Percentiles rank a stretch among this genome's conserved stretches.
phyloP scores from a whole-genome alignment of 768 basidiomycete genomes.

The Podaxis pistillaris region DNA sequence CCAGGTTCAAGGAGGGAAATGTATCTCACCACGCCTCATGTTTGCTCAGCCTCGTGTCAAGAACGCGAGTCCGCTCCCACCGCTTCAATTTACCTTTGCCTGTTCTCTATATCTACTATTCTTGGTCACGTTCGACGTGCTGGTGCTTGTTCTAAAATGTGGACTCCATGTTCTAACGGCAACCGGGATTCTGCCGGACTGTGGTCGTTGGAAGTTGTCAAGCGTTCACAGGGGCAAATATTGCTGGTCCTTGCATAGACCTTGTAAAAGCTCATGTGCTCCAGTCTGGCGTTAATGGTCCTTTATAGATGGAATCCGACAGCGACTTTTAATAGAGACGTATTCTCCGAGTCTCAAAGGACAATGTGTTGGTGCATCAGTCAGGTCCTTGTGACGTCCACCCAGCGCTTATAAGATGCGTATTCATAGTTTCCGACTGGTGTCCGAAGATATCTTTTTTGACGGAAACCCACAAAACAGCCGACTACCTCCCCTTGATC shows the following conservation, averaged over 20 bases:
- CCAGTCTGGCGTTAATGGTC: neutral
- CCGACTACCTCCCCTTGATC: neutral
- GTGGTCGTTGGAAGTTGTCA: neutral
- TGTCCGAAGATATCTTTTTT: neutral
- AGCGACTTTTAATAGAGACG: neutral
- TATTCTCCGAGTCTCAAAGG: neutral
- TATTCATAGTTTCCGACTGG: slow-evolving; percentile 3
- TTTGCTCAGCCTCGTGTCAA: slow-evolving; percentile 6
- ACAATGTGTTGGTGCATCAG: neutral
- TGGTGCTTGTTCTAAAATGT: neutral
- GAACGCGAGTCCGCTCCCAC: neutral
- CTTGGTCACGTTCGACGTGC: neutral
- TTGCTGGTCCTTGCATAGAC: neutral
- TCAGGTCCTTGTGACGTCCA: neutral
- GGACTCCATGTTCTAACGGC: neutral
- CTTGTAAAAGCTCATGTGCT: neutral
- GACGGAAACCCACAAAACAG: neutral
- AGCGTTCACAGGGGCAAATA: neutral
- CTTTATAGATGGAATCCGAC: neutral
- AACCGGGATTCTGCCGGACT: neutral
- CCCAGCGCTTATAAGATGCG: neutral
- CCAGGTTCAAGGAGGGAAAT: neutral
- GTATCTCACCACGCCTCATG: slow-evolving; percentile 8
- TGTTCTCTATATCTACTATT: neutral
- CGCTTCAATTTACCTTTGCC: neutral